Base-by-base conservation (phyloP, 2,329 filamentous ascomycete species). In the Coniochaeta sp. region DNA sequence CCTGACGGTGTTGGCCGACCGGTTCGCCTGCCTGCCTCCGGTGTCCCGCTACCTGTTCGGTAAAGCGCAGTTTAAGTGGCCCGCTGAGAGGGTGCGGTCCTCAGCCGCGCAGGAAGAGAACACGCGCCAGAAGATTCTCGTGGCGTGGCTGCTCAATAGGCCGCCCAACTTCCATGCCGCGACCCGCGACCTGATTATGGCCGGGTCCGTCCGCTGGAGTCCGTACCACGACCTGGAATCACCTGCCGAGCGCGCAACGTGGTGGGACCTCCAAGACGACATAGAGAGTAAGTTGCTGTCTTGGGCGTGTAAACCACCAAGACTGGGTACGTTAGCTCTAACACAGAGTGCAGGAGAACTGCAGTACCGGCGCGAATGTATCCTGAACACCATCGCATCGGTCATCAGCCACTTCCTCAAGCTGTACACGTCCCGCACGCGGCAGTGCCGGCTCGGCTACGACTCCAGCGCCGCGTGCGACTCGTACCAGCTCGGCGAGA, bases 401-500 rank as follows among this genome's bases (percentile, higher is more conserved):
- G 76, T 91, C 1, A 87, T 87, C 62, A 77, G 78, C 0, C 85
- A 91, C 69, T 91, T 91, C 60, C 74, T 92, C 2, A 69, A 71
- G 7, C 74, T 89, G 0, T 92, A 91, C 70, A 83, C 84, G 1
- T 89, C 88, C 10, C 83, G 86, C n/a, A 79, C 74, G 34, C 73
- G 77, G 8, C 89, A 91, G 69, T 92, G 89, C 72, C 85, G 85
- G 66, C 79, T 91, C 0, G 89, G 89, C 58, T 92, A 92, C 71
- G 88, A 90, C 67, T 86, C 85, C 2, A 89, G 85, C 62, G 73
- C 81, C 1, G 84, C 88, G 47, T 92, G 89, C 71, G 89, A 93
- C 73, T 87, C 85, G 1, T 93, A 89, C 68, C 89, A 93, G 72
- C 81, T 93, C 1, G 89, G 89, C 24, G 88, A 92, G 73, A 90